These are phyloP conservation scores for Exsudoporus floridanus DNA, from an alignment of 1,284 basidiomycete genomes.

Conservation along the genomic window DNA sequence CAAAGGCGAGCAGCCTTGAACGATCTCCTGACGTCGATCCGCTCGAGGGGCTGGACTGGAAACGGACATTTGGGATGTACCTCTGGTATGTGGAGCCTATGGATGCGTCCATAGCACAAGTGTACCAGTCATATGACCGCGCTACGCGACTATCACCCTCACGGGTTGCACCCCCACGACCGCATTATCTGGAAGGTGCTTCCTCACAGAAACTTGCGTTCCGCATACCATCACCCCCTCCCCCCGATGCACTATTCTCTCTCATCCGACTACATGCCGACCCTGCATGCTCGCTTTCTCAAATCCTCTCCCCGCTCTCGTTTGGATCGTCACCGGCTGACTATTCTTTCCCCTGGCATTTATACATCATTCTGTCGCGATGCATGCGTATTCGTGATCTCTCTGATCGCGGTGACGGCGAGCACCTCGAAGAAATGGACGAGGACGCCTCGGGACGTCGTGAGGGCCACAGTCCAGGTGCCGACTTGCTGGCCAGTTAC, in stretches of 20 bases:
- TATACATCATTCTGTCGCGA: slow-evolving; percentile 85
- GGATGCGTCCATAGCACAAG: slow-evolving; percentile 70
- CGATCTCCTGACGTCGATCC: slow-evolving; percentile 66
- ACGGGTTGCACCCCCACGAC: slow-evolving; percentile 61
- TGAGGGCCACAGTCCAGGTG: slow-evolving; percentile 77
- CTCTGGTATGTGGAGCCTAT: slow-evolving; percentile 86
- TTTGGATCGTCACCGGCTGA: slow-evolving; percentile 79
- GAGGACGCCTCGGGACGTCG: slow-evolving; percentile 47
- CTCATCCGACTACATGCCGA: slow-evolving; percentile 81
- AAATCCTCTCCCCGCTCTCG: slow-evolving; percentile 64
- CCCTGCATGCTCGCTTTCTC: slow-evolving; percentile 62
- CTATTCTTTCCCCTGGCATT: slow-evolving; percentile 88
- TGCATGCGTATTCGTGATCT: slow-evolving; percentile 85
- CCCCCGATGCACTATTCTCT: slow-evolving; percentile 76
- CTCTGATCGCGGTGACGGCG: slow-evolving; percentile 66
- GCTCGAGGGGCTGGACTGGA: slow-evolving; percentile 91
- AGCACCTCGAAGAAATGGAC: slow-evolving; percentile 36
- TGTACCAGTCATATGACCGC: slow-evolving; percentile 68
- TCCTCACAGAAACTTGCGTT: slow-evolving; percentile 36
- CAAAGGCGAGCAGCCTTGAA: slow-evolving; percentile 54
- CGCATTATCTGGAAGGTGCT: slow-evolving; percentile 60
- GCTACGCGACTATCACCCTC: slow-evolving; percentile 45
- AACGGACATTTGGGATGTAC: slow-evolving; percentile 86
- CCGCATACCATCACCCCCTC: slow-evolving; percentile 31
- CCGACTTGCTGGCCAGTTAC: slow-evolving; percentile 78